Evolutionary conservation across 768 basidiomycete species (phyloP), one percentile per base, ranked within the genome.

Genomic region (Tubosaeta sp.): DNA sequence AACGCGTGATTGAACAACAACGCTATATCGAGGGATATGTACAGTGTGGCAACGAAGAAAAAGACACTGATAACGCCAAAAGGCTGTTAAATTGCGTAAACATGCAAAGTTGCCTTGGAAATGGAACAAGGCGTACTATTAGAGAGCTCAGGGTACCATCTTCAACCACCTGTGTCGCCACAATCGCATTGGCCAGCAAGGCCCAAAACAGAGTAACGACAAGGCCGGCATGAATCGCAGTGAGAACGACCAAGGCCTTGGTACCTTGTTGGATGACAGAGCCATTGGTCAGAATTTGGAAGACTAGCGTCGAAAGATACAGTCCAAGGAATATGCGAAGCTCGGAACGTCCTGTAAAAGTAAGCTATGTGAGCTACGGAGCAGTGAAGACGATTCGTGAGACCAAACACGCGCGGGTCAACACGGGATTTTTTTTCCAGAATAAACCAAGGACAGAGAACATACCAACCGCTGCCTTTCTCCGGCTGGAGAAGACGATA

Each of bases 141-240:
- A 89, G 55, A 53, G 85, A 81, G 59, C 80, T 80, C 32, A 84
- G 72, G 0, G 90, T 90, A 6, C 93, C 95, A 62, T 91, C 95
- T 66, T 97, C 95, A 50, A 97, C 88, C 45, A 94, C 65, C 70
- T 98, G 95, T n/a, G 86, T 89, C 33, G 86, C 83, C 19, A 93
- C 79, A 53, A 91, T 70, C 9, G 78, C 88, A 68, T 89, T 91
- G 31, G 78, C 89, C 48, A 91, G 72, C 57, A 92, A 71, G 7
- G 78, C 62, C 88, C 91, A 93, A 65, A 93, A 95, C 5, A 92
- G 71, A 4, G 85, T 79, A 4, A 82, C 84, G 41, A 94, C 81
- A 16, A 85, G 55, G 4, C 85, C 93, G 2, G 88, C 83, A 57
- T 97, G 94, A 9, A 95, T 74, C 0, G 91, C 87, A 13, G 84